A percentile compares a stretch with the other conserved stretches of the same genome.
Evolutionary conservation across 306 rosid genomes (phyloP).

Genomic region (Trifolium dubium): DNA sequence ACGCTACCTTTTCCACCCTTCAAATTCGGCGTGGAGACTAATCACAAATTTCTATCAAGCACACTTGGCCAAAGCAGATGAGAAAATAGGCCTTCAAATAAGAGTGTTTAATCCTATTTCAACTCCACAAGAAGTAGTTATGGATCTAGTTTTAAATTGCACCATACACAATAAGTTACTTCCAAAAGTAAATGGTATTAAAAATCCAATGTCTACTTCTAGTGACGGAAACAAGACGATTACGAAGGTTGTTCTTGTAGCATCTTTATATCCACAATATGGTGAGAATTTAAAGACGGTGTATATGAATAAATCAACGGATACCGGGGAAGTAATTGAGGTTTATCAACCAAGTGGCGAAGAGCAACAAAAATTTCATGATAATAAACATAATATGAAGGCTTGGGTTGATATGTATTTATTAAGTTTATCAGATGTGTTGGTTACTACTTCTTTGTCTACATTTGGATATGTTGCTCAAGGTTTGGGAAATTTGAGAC

Average conservation of each 20-base stretch:
- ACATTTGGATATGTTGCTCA: slow-evolving; percentile 78
- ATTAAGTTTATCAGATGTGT: slow-evolving; percentile 57
- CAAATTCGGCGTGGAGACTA: slow-evolving; percentile 47
- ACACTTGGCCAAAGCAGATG: slow-evolving; percentile 39
- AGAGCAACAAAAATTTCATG: slow-evolving; percentile 58
- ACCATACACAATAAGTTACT: slow-evolving; percentile 44
- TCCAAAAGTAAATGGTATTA: slow-evolving; percentile 39
- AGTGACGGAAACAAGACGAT: slow-evolving; percentile 9
- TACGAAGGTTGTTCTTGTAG: slow-evolving; percentile 52
- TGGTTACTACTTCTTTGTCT: slow-evolving; percentile 65
- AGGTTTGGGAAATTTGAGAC: slow-evolving; percentile 60
- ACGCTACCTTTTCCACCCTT: slow-evolving; percentile 38
- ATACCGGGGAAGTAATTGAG: slow-evolving; percentile 46
- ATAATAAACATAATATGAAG: slow-evolving; percentile 58
- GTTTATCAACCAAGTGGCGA: slow-evolving; percentile 54
- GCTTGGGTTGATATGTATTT: slow-evolving; percentile 63
- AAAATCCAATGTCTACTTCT: slow-evolving; percentile 1
- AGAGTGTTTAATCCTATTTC: slow-evolving; percentile 32
- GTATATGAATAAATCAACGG: slow-evolving; percentile 54
- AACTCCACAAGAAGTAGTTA: slow-evolving; percentile 44
- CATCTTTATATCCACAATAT: slow-evolving; percentile 55
- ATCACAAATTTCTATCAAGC: slow-evolving; percentile 40
- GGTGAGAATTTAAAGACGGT: slow-evolving; percentile 47
- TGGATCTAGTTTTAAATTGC: slow-evolving; percentile 56
- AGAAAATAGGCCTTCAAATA: slow-evolving; percentile 39